Conservation (phyloP, 805 yeast species). For the Kuraishia piskuri region DNA sequence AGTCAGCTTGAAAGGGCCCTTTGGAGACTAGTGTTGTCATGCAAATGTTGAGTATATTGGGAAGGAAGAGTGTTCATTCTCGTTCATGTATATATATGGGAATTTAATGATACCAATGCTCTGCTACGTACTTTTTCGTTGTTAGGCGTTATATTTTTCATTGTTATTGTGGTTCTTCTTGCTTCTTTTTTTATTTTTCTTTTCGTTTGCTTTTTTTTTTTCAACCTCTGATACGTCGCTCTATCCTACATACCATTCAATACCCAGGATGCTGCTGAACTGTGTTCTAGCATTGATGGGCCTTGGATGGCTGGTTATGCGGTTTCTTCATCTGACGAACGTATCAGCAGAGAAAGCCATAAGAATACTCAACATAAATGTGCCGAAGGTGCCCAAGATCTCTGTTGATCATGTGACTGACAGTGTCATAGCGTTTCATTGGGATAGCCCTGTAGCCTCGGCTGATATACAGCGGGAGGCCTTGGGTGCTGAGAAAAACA, state of each 20-base stretch:
- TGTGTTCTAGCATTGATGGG: not conserved
- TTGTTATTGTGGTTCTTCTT: no score
- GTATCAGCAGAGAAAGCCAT: slow-evolving; percentile 40
- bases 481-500: not conserved
- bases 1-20: not conserved
- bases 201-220: not conserved
- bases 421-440: slow-evolving; percentile 39
- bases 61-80: not conserved
- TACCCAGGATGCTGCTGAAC: not conserved
- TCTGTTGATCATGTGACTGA: slow-evolving; percentile 46
- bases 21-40: not conserved
- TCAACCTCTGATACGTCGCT: not conserved
- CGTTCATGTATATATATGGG: not conserved
- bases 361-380: slow-evolving; percentile 36
- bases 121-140: not conserved
- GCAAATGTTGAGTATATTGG: not conserved
- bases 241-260: not conserved
- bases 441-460: slow-evolving; percentile 29
- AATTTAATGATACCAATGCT: not conserved
- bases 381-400: slow-evolving; percentile 47
- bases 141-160: not conserved
- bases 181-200: no score
- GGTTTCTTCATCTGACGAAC: slow-evolving; percentile 17
- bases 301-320: slow-evolving; percentile 19
- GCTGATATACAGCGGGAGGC: slow-evolving; percentile 1